phyloP scores from a whole-genome alignment of 1,139 yeast species.

The Sugiyamaella paludigena region DNA sequence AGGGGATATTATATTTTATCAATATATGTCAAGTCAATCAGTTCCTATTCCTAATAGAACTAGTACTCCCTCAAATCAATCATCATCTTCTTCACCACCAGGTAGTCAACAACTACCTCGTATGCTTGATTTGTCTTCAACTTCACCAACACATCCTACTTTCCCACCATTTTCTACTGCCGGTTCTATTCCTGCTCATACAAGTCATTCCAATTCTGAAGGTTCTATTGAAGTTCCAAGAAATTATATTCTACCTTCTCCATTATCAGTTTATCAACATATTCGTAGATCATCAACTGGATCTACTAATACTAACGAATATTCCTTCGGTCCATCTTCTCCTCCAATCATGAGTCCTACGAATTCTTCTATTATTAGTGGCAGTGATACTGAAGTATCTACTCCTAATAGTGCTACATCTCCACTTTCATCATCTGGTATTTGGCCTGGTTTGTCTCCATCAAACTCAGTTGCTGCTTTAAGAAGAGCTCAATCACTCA shows the following conservation, averaged over 20 bases:
- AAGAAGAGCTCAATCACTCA: constrained; percentile 12
- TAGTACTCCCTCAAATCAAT: too few species aligned
- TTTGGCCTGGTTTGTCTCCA: constrained; percentile 5
- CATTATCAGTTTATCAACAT: constrained; percentile 16
- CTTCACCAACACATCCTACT: too few species aligned
- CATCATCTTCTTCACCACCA: too few species aligned
- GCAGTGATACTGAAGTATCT: neutral
- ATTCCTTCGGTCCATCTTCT: neutral
- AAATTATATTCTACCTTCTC: constrained; percentile 11
- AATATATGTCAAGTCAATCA: too few species aligned
- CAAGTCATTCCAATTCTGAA: constrained; percentile 9
- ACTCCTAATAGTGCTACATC: constrained; percentile 1
- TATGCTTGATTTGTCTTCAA: too few species aligned
- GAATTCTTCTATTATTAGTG: neutral
- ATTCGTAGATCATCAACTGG: constrained; percentile 10
- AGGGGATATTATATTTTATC: too few species aligned
- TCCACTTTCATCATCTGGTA: constrained; percentile 2
- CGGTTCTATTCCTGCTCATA: neutral
- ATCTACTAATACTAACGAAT: constrained; percentile 1
- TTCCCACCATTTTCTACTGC: too few species aligned
- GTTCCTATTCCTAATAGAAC: too few species aligned
- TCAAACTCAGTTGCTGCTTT: constrained; percentile 7
- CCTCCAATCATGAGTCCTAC: neutral
- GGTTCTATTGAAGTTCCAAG: constrained; percentile 13
- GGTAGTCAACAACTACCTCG: too few species aligned